Base-by-base conservation (phyloP, 169 alveolate species). In the Babesia divergens region DNA sequence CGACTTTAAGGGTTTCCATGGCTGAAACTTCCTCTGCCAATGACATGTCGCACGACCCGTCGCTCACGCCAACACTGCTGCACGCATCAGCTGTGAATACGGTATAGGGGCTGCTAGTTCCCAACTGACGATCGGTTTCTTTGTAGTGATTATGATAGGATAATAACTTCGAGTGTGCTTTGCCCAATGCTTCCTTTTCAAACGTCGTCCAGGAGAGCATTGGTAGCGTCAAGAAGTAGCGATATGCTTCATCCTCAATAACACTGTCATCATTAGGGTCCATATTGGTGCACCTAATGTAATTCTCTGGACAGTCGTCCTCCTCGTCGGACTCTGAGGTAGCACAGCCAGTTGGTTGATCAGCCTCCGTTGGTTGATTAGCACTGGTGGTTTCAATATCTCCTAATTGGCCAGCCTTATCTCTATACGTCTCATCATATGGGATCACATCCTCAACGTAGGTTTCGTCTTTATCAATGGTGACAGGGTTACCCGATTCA, bases 161-260 rank as follows among this genome's bases (percentile, higher is more conserved):
- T 37, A 51, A 16, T 24, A 62, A 18, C 65, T 51, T 64, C 11
- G 40, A 1, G 14, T 35, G 1, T 9, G 81, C 74, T 6, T 26
- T 29, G 11, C 35, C 38, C 22, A 44, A 43, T 3, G 81, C 77
- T 11, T 75, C 79, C 42, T 16, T 43, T n/a, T 75, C 85, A 24
- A 11, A 64, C 29, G 55, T 66, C 4, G 71, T 65, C 85, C 85
- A 75, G 24, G 47, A 38, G 29, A 49, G 56, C 62, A 67, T 54
- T 9, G 85, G 85, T 9, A 75, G 44, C 34, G 42, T 53, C 47
- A 75, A 34, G n/a, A 75, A 75, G 44, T 62, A 75, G 59, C 85
- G 74, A 40, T 46, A 65, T 31, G 69, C 60, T 7, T 75, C 85
- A 28, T 75, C 85, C 42, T 75, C 82, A 26, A 75, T 38, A 7